A percentile compares a stretch with the other conserved stretches of the same genome.
These are phyloP conservation scores for Marchantia polymorpha DNA, from an alignment of 225 moss, liverwort and hornwort genomes.

Conservation along the genomic window DNA sequence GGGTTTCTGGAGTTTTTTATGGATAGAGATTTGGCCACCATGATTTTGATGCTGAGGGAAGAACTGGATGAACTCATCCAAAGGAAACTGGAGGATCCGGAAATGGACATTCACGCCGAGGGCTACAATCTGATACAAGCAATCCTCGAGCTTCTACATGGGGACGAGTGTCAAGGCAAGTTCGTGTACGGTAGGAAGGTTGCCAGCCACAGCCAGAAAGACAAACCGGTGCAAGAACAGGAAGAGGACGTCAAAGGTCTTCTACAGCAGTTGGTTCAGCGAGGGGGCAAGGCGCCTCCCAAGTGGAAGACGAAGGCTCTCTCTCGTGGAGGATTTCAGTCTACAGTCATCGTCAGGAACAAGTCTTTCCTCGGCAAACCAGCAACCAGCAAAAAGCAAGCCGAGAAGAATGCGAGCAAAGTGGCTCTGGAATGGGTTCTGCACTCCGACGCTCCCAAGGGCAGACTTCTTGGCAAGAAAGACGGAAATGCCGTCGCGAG, in stretches of 20 bases:
- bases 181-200: conserved; percentile 79
- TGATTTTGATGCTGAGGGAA: conserved; percentile 74
- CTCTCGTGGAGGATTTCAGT: conserved; percentile 61
- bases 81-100: conserved; percentile 70
- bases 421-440: conserved; percentile 67
- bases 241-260: conserved; percentile 71
- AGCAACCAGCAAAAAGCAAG: conserved; percentile 73
- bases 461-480: background rate
- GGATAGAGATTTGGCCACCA: conserved; percentile 68
- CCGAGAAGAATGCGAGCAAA: conserved; percentile 77
- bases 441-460: conserved; percentile 3
- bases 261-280: conserved; percentile 63
- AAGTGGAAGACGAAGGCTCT: conserved; percentile 65
- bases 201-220: conserved; percentile 20
- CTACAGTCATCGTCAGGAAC: conserved; percentile 66
- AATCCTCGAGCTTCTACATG: conserved; percentile 70
- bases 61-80: conserved; percentile 77
- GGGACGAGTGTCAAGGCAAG: conserved; percentile 73
- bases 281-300: conserved; percentile 76
- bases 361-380: conserved; percentile 72
- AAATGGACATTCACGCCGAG: conserved; percentile 64
- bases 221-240: conserved; percentile 23
- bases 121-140: conserved; percentile 62
- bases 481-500: background rate
- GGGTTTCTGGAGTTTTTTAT: conserved; percentile 90